Conservation (phyloP, 192 early-diverging fungal genomes). For the Entomortierella lignicola region DNA sequence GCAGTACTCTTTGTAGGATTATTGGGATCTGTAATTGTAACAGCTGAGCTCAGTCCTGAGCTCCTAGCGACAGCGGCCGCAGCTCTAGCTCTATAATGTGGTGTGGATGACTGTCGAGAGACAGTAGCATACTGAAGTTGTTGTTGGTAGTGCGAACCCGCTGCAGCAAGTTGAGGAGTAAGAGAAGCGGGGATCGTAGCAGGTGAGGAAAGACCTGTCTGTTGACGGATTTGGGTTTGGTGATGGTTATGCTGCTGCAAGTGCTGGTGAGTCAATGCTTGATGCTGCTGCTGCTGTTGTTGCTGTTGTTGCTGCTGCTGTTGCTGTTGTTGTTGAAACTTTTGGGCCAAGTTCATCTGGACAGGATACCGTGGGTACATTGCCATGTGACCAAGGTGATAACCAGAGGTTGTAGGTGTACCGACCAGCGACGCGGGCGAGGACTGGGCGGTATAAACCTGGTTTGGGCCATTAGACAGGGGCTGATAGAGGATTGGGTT, state of each 20-base stretch:
- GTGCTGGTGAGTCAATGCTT: slow-evolving; percentile 47
- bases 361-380: slow-evolving; percentile 61
- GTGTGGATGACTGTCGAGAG: slow-evolving; percentile 81
- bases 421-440: slow-evolving; percentile 39
- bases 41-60: slow-evolving; percentile 56
- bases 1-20: slow-evolving; percentile 58
- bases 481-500: slow-evolving; percentile 51
- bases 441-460: slow-evolving; percentile 41
- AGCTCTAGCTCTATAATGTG: slow-evolving; percentile 91
- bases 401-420: slow-evolving; percentile 25
- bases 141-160: slow-evolving; percentile 76
- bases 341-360: slow-evolving; percentile 62
- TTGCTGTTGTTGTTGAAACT: slow-evolving; percentile 63
- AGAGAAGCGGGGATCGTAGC: slow-evolving; percentile 40
- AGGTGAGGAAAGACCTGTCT: slow-evolving; percentile 47
- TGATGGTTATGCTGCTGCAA: slow-evolving; percentile 50
- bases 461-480: slow-evolving; percentile 40
- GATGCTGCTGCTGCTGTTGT: slow-evolving; percentile 44
- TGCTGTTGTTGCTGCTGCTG: slow-evolving; percentile 55
- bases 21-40: slow-evolving; percentile 69
- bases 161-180: slow-evolving; percentile 44
- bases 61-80: slow-evolving; percentile 84
- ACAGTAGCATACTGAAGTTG: slow-evolving; percentile 78
- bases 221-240: slow-evolving; percentile 42
- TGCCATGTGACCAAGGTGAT: slow-evolving; percentile 47